A percentile compares a stretch with the other conserved stretches of the same genome.
These are phyloP conservation scores for Suillus discolor DNA, from an alignment of 768 basidiomycete species.

Conservation along the genomic window DNA sequence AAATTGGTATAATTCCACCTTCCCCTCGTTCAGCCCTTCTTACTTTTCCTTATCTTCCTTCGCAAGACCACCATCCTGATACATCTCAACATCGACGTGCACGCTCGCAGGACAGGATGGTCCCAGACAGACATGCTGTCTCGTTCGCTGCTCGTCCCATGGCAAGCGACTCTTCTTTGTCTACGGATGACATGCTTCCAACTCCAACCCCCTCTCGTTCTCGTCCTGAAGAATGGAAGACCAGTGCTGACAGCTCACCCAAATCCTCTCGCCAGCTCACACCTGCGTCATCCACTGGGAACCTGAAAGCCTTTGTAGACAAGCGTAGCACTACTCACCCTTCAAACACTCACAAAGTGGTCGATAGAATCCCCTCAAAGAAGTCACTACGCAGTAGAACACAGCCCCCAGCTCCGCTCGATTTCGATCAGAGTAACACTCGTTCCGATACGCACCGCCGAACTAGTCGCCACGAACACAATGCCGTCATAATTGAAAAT, in stretches of 20 bases:
- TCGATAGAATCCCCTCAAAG: constrained; percentile 25
- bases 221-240: constrained; percentile 21
- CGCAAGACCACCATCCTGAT: constrained; percentile 22
- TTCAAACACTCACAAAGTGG: constrained; percentile 1
- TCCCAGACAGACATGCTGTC: constrained; percentile 34
- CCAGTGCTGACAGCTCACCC: constrained; percentile 16
- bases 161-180: constrained; percentile 22
- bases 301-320: constrained; percentile 30
- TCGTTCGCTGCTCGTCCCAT: constrained; percentile 34
- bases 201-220: constrained; percentile 29
- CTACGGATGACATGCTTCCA: constrained; percentile 27
- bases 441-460: constrained; percentile 16
- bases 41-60: constrained; percentile 1
- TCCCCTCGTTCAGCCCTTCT: constrained; percentile 24
- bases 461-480: constrained; percentile 25
- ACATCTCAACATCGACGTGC: constrained; percentile 28
- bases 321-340: constrained; percentile 17
- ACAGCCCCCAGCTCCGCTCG: constrained; percentile 34
- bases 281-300: constrained; percentile 35
- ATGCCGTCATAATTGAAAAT: not conserved
- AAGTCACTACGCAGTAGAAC: constrained; percentile 26
- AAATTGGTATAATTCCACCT: constrained; percentile 33
- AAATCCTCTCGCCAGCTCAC: constrained; percentile 24
- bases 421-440: constrained; percentile 15
- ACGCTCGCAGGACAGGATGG: constrained; percentile 33